Evolutionary conservation across 1,139 yeast species (phyloP).

Genomic region (Groenewaldozyma auringiensis): DNA sequence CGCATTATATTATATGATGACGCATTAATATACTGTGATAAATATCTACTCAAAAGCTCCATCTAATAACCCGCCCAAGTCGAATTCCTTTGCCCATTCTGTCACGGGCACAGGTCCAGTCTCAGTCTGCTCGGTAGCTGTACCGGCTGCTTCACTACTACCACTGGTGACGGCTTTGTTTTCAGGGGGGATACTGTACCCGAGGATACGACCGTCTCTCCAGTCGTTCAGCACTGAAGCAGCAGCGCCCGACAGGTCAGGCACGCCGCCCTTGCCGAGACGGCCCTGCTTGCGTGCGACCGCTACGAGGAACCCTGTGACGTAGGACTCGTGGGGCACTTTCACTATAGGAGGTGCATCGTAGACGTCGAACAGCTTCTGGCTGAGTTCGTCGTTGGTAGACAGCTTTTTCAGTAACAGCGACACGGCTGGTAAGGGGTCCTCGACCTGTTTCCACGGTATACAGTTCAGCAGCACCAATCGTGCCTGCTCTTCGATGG

Average conservation of each 20-base stretch:
- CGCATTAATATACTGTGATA: too few species aligned
- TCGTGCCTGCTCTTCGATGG: slow-evolving; percentile 75
- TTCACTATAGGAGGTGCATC: slow-evolving; percentile 73
- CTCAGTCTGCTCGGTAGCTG: slow-evolving; percentile 27
- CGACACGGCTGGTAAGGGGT: slow-evolving; percentile 78
- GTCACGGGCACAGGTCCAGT: slow-evolving; percentile 78
- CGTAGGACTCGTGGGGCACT: slow-evolving; percentile 31
- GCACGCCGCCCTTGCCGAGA: slow-evolving; percentile 86
- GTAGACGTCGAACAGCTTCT: slow-evolving; percentile 64
- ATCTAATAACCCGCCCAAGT: slow-evolving; percentile 62
- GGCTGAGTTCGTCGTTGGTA: slow-evolving; percentile 52
- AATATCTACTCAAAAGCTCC: slow-evolving; percentile 19
- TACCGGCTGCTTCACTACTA: slow-evolving; percentile 20
- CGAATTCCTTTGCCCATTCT: slow-evolving; percentile 94
- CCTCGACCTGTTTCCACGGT: slow-evolving; percentile 79
- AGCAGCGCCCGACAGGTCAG: slow-evolving; percentile 83
- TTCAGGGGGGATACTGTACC: slow-evolving; percentile 79
- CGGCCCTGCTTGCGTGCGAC: slow-evolving; percentile 91
- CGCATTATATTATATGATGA: too few species aligned
- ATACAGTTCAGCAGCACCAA: slow-evolving; percentile 81
- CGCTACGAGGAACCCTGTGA: slow-evolving; percentile 79
- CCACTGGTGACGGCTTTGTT: slow-evolving; percentile 3
- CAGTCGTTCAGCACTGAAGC: slow-evolving; percentile 80
- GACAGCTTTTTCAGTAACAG: slow-evolving; percentile 69
- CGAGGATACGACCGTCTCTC: slow-evolving; percentile 92